Conservation (phyloP, 495 filamentous ascomycete genomes). For the Hypoxylon crocopeplum region DNA sequence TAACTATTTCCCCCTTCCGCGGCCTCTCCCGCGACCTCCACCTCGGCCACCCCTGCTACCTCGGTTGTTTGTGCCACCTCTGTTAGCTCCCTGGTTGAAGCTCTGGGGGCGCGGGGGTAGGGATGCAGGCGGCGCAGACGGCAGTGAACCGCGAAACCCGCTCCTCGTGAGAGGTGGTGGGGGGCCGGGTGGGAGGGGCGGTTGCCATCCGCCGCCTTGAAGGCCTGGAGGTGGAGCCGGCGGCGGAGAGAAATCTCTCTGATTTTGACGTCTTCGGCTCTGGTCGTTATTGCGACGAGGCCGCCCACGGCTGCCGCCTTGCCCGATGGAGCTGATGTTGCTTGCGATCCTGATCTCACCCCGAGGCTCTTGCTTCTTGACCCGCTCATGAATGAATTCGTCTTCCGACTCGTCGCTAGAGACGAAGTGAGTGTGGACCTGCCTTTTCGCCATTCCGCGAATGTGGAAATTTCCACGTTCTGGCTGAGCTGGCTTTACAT, state of each 20-base stretch:
- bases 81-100: conserved; percentile 4
- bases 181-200: conserved; percentile 38
- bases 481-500: conserved; percentile 5
- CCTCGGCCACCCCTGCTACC: conserved; percentile 10
- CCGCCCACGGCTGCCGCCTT: conserved; percentile 1
- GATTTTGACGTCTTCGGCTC: conserved; percentile 11
- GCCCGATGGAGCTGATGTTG: conserved; percentile 24
- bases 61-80: conserved; percentile 6
- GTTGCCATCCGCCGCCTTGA: conserved; percentile 19
- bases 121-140: conserved; percentile 20
- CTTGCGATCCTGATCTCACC: conserved; percentile 44
- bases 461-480: conserved; percentile 38
- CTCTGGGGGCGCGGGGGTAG: conserved; percentile 31
- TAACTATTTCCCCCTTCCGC: conserved; percentile 28
- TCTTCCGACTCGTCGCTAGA: conserved; percentile 54
- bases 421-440: conserved; percentile 48
- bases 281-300: conserved; percentile 10
- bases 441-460: conserved; percentile 45
- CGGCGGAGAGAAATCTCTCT: conserved; percentile 9
- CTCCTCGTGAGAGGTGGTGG: conserved; percentile 22
- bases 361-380: conserved; percentile 31
- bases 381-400: conserved; percentile 46
- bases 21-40: conserved; percentile 34
- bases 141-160: conserved; percentile 14
- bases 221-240: neutral